phyloP scores from a whole-genome alignment of 2,329 filamentous ascomycete genomes.

The Hypoxylon sp. region DNA sequence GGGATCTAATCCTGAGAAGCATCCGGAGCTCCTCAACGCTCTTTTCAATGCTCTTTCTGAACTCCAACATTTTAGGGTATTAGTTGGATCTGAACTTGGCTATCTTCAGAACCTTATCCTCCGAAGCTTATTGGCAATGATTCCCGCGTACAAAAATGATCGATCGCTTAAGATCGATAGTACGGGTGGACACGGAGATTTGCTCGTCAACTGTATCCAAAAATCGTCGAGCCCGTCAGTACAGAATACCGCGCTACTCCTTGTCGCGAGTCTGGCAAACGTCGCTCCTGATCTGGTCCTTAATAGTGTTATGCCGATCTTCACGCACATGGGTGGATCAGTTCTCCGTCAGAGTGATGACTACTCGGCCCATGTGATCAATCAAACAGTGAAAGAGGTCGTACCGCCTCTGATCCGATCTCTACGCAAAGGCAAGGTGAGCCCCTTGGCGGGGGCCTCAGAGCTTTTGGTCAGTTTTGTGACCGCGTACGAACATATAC shows the following conservation, averaged over 20 bases:
- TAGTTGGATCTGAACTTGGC: slow-evolving; percentile 85
- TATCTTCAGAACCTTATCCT: slow-evolving; percentile 90
- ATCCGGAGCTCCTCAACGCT: slow-evolving; percentile 78
- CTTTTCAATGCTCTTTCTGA: slow-evolving; percentile 88
- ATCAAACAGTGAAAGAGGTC: slow-evolving; percentile 92
- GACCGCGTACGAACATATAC: slow-evolving; percentile 95
- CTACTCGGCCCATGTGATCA: slow-evolving; percentile 95
- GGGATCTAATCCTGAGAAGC: slow-evolving; percentile 75
- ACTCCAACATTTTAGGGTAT: slow-evolving; percentile 82
- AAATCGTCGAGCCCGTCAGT: slow-evolving; percentile 92
- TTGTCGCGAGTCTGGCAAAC: slow-evolving; percentile 86
- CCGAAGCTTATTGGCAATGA: slow-evolving; percentile 81
- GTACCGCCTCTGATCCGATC: slow-evolving; percentile 91
- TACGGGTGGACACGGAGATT: slow-evolving; percentile 82
- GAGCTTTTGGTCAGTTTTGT: slow-evolving; percentile 96
- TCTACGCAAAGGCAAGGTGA: slow-evolving; percentile 80
- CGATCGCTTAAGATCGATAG: slow-evolving; percentile 73
- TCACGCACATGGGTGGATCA: slow-evolving; percentile 96
- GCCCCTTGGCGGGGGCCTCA: slow-evolving; percentile 80
- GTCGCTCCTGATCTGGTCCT: slow-evolving; percentile 90
- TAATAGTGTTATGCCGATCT: slow-evolving; percentile 98
- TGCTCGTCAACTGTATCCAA: slow-evolving; percentile 93
- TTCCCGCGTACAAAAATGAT: slow-evolving; percentile 75
- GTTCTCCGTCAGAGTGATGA: slow-evolving; percentile 93
- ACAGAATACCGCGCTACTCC: slow-evolving; percentile 86